Base-by-base conservation (phyloP, 129 eudicot genomes). In the Flaveria robusta region DNA sequence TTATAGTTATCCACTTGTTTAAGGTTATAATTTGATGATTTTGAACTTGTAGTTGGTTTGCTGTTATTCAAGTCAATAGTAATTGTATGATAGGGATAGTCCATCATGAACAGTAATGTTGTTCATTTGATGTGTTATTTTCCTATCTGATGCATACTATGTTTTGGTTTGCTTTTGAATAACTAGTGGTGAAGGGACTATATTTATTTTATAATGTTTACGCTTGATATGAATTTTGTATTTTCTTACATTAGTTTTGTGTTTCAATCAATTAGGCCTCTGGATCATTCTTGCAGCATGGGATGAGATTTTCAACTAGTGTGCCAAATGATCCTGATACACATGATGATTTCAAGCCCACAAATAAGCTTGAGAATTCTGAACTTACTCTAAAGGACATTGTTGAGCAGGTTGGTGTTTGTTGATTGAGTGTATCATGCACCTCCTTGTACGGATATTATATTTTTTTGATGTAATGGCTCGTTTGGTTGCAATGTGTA, bases 261-360 rank as follows among this genome's bases (percentile, higher is more conserved):
- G 72, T 50, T 68, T 64, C 16, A 9, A 66, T 29, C 43, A 46
- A 68, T 49, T 70, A 93, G 97, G 92, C 80, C 14, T 75, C 81
- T 67, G 82, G 89, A 77, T 70, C 87, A 37, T 72, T 85, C 74
- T 79, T 74, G 82, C 96, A 69, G 45, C 81, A 86, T 66, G 83
- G 83, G 11, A 56, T 83, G 84, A 79, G 81, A 45, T 95, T 81
- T 77, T 95, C 97, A 19, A 91, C 90, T 13, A 51, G 85, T 65
- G 82, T 83, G 45, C 90, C 97, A 15, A 83, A 70, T 86, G 97
- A 91, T 78, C 88, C 97, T 42, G 99, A 91, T 68, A 95, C 96
- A 3, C 99, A 94, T 73, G 97, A 94, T 52, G 99, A 94, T 80
- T 94, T 94, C 81, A 89, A 81, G 85, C 97, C 96, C 47, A 86